Percentiles rank a stretch among this genome's conserved stretches.
phyloP scores from a whole-genome alignment of 2,329 filamentous ascomycete species.

The Pseudogymnoascus sp. region DNA sequence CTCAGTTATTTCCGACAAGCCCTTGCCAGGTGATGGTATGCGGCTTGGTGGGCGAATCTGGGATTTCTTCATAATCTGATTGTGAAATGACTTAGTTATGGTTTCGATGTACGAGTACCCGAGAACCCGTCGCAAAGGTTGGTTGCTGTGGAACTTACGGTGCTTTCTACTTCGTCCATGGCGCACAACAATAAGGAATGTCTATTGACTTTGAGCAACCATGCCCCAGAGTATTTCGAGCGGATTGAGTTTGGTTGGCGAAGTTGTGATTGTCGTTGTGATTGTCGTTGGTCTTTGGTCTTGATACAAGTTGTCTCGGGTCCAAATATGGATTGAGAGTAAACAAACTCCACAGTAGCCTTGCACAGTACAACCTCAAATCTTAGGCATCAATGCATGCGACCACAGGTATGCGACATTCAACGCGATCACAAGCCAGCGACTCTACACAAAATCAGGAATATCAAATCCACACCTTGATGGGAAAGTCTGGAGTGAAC shows the following conservation, averaged over 20 bases:
- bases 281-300: background rate
- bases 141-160: constrained; percentile 12
- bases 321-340: constrained; percentile 7
- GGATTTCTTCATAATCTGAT: constrained; percentile 26
- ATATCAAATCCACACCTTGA: background rate
- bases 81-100: constrained; percentile 8
- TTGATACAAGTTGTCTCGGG: constrained; percentile 7
- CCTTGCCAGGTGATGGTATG: constrained; percentile 29
- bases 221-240: background rate
- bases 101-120: background rate
- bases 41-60: constrained; percentile 25
- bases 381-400: background rate
- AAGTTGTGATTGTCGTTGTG: constrained; percentile 6
- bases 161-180: constrained; percentile 13
- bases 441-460: background rate
- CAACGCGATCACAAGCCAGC: background rate
- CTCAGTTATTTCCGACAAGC: constrained; percentile 50
- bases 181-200: constrained; percentile 7
- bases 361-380: background rate
- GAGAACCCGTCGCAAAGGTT: background rate
- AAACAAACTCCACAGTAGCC: constrained; percentile 10
- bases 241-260: constrained; percentile 6
- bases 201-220: constrained; percentile 1
- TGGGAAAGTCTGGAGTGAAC: constrained; percentile 6
- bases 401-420: background rate